These are phyloP conservation scores for Metarhizium album DNA, from an alignment of 2,329 filamentous ascomycete genomes.

Conservation along the genomic window DNA sequence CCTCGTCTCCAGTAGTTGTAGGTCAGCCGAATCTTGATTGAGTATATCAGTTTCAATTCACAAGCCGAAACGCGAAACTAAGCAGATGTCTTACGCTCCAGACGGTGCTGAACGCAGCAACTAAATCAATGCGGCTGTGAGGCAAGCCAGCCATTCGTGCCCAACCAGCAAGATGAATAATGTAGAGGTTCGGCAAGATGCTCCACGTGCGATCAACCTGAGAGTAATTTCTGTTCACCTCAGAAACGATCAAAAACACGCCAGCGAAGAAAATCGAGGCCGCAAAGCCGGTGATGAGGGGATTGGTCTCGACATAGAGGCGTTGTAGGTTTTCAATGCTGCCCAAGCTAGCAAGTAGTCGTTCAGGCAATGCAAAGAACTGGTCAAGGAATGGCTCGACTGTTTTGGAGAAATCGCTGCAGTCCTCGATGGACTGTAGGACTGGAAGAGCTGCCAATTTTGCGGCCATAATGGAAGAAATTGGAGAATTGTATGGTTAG, in stretches of 20 bases:
- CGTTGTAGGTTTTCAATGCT: conserved; percentile 52
- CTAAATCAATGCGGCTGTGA: conserved; percentile 59
- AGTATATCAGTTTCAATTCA: background rate
- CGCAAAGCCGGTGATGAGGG: conserved; percentile 63
- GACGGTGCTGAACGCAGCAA: conserved; percentile 56
- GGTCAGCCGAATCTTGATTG: conserved; percentile 61
- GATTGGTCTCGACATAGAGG: conserved; percentile 78
- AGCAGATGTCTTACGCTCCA: conserved; percentile 61
- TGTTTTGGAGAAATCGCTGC: conserved; percentile 62
- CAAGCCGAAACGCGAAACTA: background rate
- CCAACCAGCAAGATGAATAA: conserved; percentile 76
- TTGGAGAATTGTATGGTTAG: background rate
- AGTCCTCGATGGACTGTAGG: conserved; percentile 61
- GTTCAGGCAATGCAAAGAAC: conserved; percentile 57
- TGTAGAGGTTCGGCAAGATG: conserved; percentile 76
- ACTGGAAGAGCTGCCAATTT: conserved; percentile 56
- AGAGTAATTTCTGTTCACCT: conserved; percentile 90
- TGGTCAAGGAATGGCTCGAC: conserved; percentile 66
- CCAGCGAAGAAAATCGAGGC: conserved; percentile 60
- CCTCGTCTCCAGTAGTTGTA: conserved; percentile 97
- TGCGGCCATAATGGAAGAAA: background rate
- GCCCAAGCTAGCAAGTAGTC: conserved; percentile 47
- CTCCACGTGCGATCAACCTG: conserved; percentile 93
- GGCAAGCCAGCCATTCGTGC: conserved; percentile 63
- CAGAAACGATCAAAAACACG: conserved; percentile 64